Percentiles rank a stretch among this genome's conserved stretches.
Evolutionary conservation across 352 stramenopile genomes (phyloP).

Genomic region (Pelagophyceae sp.): DNA sequence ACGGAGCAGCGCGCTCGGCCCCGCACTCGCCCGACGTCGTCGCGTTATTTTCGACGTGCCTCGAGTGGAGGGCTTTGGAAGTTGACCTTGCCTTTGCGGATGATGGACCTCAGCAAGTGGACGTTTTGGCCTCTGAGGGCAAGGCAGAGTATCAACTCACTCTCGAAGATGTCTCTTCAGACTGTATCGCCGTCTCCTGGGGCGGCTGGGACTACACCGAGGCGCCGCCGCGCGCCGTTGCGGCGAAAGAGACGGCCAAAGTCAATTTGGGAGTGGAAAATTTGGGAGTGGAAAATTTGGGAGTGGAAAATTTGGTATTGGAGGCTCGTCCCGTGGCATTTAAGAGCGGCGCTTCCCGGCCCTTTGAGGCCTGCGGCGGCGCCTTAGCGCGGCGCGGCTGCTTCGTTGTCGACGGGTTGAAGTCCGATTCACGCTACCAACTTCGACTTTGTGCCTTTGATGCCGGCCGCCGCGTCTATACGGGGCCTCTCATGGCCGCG

Average conservation of each 20-base stretch:
- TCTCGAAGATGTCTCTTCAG: neutral
- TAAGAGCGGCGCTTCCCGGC: too few relatives aligned
- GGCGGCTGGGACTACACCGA: neutral
- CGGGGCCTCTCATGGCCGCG: slow-evolving; percentile 31
- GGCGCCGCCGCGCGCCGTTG: too few relatives aligned
- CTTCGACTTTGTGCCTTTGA: slow-evolving; percentile 27
- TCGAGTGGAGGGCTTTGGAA: too few relatives aligned
- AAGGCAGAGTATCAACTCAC: neutral
- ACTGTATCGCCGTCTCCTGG: neutral
- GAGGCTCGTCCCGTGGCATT: too few relatives aligned
- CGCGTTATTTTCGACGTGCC: too few relatives aligned
- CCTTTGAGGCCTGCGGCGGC: slow-evolving; percentile 14
- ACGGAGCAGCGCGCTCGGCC: too few relatives aligned
- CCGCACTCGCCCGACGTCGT: neutral
- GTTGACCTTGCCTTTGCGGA: too few relatives aligned
- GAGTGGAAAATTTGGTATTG: too few relatives aligned
- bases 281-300: too few relatives aligned
- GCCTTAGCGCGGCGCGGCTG: slow-evolving; percentile 25
- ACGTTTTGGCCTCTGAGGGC: neutral
- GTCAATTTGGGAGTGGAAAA: too few relatives aligned
- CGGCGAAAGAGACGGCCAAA: neutral
- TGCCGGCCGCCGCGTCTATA: neutral
- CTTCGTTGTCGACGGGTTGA: slow-evolving; percentile 28
- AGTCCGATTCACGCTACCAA: slow-evolving; percentile 31
- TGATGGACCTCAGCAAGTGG: neutral